Conservation (phyloP, 1,284 basidiomycete species). For the Polyporus tsugae region DNA sequence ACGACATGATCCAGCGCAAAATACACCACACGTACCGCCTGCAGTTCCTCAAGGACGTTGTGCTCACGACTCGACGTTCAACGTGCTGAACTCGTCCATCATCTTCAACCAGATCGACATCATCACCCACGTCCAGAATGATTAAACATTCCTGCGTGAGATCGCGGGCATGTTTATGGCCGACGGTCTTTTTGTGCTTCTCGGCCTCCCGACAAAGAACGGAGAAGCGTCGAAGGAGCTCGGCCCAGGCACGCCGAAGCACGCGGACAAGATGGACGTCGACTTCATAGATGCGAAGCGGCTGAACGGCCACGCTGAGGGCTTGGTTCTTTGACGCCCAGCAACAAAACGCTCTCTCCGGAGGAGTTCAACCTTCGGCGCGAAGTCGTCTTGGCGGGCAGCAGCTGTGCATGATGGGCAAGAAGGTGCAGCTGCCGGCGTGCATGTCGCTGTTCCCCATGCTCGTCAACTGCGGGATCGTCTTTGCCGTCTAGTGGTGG, state of each 20-base stretch:
- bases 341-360: constrained; percentile 46
- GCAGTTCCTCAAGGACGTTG: constrained; percentile 97
- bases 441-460: constrained; percentile 90
- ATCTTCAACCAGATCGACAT: constrained; percentile 99
- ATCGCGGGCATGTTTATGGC: constrained; percentile 84
- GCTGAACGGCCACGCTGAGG: constrained; percentile 36
- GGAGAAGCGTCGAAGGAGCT: constrained; percentile 37
- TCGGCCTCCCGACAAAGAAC: constrained; percentile 40
- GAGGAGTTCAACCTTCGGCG: constrained; percentile 59
- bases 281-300: constrained; percentile 46
- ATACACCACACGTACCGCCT: constrained; percentile 97
- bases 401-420: constrained; percentile 94
- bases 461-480: constrained; percentile 88
- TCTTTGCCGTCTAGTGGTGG: constrained; percentile 94
- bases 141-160: constrained; percentile 79
- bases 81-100: constrained; percentile 95
- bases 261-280: constrained; percentile 45
- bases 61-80: constrained; percentile 97
- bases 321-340: constrained; percentile 24
- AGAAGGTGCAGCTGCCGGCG: constrained; percentile 91
- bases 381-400: constrained; percentile 90
- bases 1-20: constrained; percentile 80
- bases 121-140: constrained; percentile 87
- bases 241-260: constrained; percentile 34
- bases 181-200: constrained; percentile 59